Conservation (phyloP, 805 yeast genomes). For the Nakazawaea holstii region DNA sequence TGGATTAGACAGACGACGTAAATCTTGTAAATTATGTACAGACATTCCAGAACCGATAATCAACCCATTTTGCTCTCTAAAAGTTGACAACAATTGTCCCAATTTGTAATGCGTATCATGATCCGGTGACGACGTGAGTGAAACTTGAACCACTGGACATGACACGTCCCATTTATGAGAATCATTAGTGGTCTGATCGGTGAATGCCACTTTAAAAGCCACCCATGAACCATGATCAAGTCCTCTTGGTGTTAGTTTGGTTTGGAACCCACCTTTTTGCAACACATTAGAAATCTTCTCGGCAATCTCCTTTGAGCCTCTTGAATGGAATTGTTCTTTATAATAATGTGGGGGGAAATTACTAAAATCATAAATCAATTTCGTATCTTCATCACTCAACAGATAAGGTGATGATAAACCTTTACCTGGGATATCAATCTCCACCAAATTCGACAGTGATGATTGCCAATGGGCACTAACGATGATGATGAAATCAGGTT, state of each 20-base stretch:
- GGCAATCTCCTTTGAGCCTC: constrained; percentile 38
- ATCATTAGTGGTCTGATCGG: constrained; percentile 28
- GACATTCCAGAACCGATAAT: constrained; percentile 73
- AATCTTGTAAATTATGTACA: constrained; percentile 67
- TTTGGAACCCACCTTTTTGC: constrained; percentile 34
- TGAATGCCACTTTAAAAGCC: constrained; percentile 68
- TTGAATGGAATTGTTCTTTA: constrained; percentile 53
- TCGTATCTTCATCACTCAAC: constrained; percentile 36
- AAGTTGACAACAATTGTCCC: constrained; percentile 48
- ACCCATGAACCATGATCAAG: constrained; percentile 85
- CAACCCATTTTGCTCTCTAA: constrained; percentile 47
- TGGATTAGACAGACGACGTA: constrained; percentile 26
- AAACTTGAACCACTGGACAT: constrained; percentile 45
- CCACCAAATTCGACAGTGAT: constrained; percentile 31
- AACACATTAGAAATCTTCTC: constrained; percentile 37
- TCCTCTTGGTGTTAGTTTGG: constrained; percentile 51
- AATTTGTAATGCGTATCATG: constrained; percentile 42
- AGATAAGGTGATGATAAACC: constrained; percentile 8
- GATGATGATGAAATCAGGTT: constrained; percentile 62
- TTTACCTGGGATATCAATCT: constrained; percentile 40
- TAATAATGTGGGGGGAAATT: constrained; percentile 69
- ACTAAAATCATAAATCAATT: constrained; percentile 66
- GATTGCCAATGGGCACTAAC: constrained; percentile 82
- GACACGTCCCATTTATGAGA: constrained; percentile 36
- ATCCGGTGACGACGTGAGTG: constrained; percentile 36